These are phyloP conservation scores for Cryptococcus jaspeensis DNA, from an alignment of 1,284 basidiomycete species.

Conservation along the genomic window DNA sequence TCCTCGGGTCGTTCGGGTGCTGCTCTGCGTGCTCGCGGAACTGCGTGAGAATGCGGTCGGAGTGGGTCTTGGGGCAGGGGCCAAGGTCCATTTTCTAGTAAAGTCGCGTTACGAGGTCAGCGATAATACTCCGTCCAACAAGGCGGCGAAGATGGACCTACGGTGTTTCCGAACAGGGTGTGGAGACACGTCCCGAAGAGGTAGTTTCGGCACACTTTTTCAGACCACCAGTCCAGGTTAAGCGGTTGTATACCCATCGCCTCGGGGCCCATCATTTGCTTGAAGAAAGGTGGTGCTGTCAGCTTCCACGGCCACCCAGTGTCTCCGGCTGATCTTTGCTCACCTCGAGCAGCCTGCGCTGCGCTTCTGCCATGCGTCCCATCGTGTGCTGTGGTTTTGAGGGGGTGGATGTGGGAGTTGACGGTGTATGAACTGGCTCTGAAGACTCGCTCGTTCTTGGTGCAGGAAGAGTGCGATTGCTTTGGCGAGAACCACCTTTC, in stretches of 20 bases:
- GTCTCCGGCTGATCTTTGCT: conserved; percentile 8
- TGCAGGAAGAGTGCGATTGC: too few species aligned
- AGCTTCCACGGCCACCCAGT: neutral
- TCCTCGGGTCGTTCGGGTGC: conserved; percentile 72
- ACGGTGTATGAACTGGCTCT: too few species aligned
- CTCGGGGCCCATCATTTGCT: conserved; percentile 99
- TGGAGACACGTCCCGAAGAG: conserved; percentile 97
- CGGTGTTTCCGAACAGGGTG: conserved; percentile 96
- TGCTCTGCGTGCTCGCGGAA: conserved; percentile 73
- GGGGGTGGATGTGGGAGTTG: neutral
- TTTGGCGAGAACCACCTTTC: too few species aligned
- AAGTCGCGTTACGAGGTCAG: neutral
- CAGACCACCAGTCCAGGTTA: conserved; percentile 91
- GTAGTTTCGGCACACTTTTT: conserved; percentile 99
- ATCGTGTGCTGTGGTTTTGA: conserved; percentile 26
- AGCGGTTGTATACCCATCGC: conserved; percentile 92
- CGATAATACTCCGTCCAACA: neutral
- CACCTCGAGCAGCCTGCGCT: conserved; percentile 54
- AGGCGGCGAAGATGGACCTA: conserved; percentile 54
- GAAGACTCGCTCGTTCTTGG: too few species aligned
- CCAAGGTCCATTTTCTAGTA: conserved; percentile 98
- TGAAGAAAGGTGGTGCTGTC: neutral
- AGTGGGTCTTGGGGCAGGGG: conserved; percentile 95
- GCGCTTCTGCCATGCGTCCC: conserved; percentile 53
- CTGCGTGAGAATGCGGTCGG: conserved; percentile 90